Evolutionary conservation across 2,329 filamentous ascomycete species (phyloP).

Genomic region (Alternaria infectoria): DNA sequence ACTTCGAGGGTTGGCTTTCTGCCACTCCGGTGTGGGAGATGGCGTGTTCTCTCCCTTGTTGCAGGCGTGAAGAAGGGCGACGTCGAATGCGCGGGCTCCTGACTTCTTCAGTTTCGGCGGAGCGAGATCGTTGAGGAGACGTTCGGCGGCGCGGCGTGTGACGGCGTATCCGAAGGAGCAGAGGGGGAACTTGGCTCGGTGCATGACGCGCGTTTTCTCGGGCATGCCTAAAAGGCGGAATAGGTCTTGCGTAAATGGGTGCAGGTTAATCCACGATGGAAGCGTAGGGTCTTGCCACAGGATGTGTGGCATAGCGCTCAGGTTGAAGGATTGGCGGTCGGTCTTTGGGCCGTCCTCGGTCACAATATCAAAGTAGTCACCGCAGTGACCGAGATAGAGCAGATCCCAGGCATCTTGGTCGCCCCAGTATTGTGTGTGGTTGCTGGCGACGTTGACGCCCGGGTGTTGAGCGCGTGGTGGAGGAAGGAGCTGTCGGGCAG

Average conservation of each 20-base stretch:
- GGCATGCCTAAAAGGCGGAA: constrained; percentile 47
- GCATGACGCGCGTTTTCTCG: constrained; percentile 46
- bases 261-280: constrained; percentile 44
- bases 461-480: constrained; percentile 29
- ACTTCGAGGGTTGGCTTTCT: constrained; percentile 28
- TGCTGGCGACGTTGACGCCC: constrained; percentile 22
- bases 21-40: constrained; percentile 31
- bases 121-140: constrained; percentile 49
- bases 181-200: constrained; percentile 52
- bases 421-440: constrained; percentile 50
- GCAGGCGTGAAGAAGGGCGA: constrained; percentile 52
- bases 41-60: constrained; percentile 39
- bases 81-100: constrained; percentile 50
- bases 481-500: constrained; percentile 47
- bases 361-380: constrained; percentile 49
- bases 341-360: constrained; percentile 38
- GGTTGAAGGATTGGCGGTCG: constrained; percentile 32
- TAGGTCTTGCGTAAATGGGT: constrained; percentile 49
- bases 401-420: constrained; percentile 50
- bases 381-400: constrained; percentile 54
- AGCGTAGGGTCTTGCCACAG: constrained; percentile 48
- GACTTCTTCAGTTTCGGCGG: constrained; percentile 34
- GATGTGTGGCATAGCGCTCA: constrained; percentile 42
- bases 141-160: constrained; percentile 48
- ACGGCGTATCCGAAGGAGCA: constrained; percentile 56